These are phyloP conservation scores for Aspergillus chevalieri DNA, from an alignment of 2,329 filamentous ascomycete genomes.

Conservation along the genomic window DNA sequence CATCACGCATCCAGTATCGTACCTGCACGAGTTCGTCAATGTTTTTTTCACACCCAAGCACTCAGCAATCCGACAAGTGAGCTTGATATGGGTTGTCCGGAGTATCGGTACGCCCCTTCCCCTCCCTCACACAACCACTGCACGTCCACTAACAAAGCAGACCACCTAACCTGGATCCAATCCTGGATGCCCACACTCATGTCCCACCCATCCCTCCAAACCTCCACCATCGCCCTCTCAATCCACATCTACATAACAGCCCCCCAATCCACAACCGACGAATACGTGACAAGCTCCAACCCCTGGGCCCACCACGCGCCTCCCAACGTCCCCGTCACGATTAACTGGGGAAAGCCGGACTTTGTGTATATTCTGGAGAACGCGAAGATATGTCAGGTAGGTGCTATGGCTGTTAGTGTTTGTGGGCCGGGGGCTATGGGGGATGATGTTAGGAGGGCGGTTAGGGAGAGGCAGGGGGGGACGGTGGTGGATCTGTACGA, in stretches of 20 bases:
- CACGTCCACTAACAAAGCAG: constrained; percentile 9
- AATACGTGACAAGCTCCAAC: constrained; percentile 17
- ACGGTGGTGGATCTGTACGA: constrained; percentile 31
- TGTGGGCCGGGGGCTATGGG: constrained; percentile 33
- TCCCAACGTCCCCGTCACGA: constrained; percentile 17
- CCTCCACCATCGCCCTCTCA: constrained; percentile 19
- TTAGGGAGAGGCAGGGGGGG: constrained; percentile 22
- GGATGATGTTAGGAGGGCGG: constrained; percentile 30
- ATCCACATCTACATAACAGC: constrained; percentile 25
- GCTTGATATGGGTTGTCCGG: constrained; percentile 28
- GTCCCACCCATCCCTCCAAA: constrained; percentile 19
- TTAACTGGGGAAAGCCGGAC: constrained; percentile 22
- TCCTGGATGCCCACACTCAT: constrained; percentile 29
- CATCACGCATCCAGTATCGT: constrained; percentile 32
- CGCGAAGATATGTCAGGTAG: constrained; percentile 24
- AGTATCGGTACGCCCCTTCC: constrained; percentile 20
- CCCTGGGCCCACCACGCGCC: constrained; percentile 23
- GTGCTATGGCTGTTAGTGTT: constrained; percentile 33
- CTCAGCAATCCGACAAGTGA: constrained; percentile 23
- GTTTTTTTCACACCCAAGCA: constrained; percentile 15
- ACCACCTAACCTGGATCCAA: constrained; percentile 30
- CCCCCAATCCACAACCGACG: constrained; percentile 18
- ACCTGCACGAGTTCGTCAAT: constrained; percentile 25
- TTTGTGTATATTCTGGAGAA: constrained; percentile 18
- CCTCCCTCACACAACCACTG: no score